Evolutionary conservation across 305 asterid species (phyloP).

Genomic region (Striga hermonthica): DNA sequence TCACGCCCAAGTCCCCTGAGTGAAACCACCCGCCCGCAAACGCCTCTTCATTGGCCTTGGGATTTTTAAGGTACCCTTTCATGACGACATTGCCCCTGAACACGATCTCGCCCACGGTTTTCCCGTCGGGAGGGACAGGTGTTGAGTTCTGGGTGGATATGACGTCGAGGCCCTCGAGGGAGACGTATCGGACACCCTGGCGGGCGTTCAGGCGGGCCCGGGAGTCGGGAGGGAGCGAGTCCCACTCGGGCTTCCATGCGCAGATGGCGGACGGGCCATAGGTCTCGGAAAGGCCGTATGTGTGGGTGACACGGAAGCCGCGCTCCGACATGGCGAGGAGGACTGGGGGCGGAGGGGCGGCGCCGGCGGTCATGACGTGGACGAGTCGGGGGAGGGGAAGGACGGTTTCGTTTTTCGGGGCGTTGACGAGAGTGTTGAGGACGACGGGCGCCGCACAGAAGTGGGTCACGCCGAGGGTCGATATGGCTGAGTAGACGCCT

Average conservation of each 20-base stretch:
- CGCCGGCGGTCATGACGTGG: constrained; percentile 96
- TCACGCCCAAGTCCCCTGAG: constrained; percentile 87
- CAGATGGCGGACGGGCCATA: constrained; percentile 91
- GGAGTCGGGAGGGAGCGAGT: constrained; percentile 53
- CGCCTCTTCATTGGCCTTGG: constrained; percentile 72
- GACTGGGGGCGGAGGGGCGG: constrained; percentile 91
- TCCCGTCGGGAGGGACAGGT: constrained; percentile 80
- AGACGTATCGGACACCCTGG: constrained; percentile 74
- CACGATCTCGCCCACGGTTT: constrained; percentile 79
- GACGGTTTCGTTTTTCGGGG: constrained; percentile 57
- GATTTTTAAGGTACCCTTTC: constrained; percentile 93
- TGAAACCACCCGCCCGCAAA: constrained; percentile 87
- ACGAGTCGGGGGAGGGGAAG: constrained; percentile 84
- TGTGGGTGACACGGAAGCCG: constrained; percentile 87
- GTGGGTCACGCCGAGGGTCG: constrained; percentile 74
- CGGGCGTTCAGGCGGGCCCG: constrained; percentile 86
- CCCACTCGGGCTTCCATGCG: constrained; percentile 98
- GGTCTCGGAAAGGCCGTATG: constrained; percentile 95
- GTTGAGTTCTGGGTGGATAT: constrained; percentile 52
- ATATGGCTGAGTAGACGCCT: constrained; percentile 83
- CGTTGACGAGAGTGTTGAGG: constrained; percentile 71
- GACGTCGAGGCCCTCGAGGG: constrained; percentile 69
- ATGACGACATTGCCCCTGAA: constrained; percentile 79
- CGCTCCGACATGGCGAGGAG: constrained; percentile 74
- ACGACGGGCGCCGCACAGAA: constrained; percentile 97